Base-by-base conservation (phyloP, 169 alveolate genomes). In the Hepatocystis sp. region DNA sequence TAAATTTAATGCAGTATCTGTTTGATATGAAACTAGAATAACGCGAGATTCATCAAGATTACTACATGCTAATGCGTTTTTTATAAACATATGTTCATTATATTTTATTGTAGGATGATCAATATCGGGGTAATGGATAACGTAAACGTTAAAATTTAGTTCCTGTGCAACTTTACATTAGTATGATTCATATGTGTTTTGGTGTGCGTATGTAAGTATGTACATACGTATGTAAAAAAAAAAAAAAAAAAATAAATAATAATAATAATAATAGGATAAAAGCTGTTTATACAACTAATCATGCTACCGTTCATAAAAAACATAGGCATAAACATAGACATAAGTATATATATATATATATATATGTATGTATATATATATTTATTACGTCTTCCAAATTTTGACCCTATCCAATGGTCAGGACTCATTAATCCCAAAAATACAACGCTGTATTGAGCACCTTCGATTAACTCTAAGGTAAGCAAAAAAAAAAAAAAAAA, bases 401-500 rank as follows among this genome's bases (percentile, higher is more conserved):
- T 28, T 13, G 86, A 58, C 10, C 11, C 36, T 76, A 71, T 71
- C 86, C 86, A 71, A 39, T 71, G 78, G 15, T 71, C 76, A 15
- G 86, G 55, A 60, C 78, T 71, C 53, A 42, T 71, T 11, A 76
- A 76, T 5, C 86, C 86, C 28, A 71, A 71, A 32, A 71, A 71
- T 21, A 71, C 86, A 60, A 71, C 63, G 36, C 58, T 71, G 53
- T 71, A 71, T 44, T 60, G 44, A 17, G 32, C 51, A 30, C 58
- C 86, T 11, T 71, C 58, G 25, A 71, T 64, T 36, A 71, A 39
- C 28, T 71, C 86, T 71, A 23, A 67, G 25, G 49, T 39, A 36
- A 39, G 39, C 32, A 2, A 61, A 11, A 47, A 2, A 60, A 36
- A n/a, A 40, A 28, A 23, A 66, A 66, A 34, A 46, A 52, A 7